Conservation (phyloP, 2,329 filamentous ascomycete genomes). For the Raffaelea albimanens region DNA sequence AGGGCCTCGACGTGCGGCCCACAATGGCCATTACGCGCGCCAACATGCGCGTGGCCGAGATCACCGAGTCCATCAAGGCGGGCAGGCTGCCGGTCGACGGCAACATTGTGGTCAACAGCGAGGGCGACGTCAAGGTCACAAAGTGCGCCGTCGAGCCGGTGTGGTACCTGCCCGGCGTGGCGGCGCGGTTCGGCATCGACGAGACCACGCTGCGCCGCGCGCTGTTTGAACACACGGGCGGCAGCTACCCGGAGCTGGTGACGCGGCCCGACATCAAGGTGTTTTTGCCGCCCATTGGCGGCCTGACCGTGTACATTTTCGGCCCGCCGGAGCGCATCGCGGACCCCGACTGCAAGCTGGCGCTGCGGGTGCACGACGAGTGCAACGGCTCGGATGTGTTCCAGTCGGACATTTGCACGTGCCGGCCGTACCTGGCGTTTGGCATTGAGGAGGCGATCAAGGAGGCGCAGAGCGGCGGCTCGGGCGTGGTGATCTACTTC, state of each 20-base stretch:
- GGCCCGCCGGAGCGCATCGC: slow-evolving; percentile 3
- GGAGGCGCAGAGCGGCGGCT: neutral
- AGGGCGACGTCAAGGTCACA: slow-evolving; percentile 5
- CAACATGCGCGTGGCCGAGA: slow-evolving; percentile 5
- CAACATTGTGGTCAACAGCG: slow-evolving; percentile 1
- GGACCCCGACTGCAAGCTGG: slow-evolving; percentile 2
- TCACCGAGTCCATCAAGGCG: slow-evolving; percentile 2
- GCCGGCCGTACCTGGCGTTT: neutral
- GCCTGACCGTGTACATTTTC: slow-evolving; percentile 7
- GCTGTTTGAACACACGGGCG: slow-evolving; percentile 6
- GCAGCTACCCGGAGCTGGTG: slow-evolving; percentile 6
- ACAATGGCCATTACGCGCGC: slow-evolving; percentile 6
- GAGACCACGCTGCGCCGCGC: slow-evolving; percentile 5
- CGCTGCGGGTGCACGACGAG: slow-evolving; percentile 6
- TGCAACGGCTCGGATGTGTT: neutral
- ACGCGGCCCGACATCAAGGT: slow-evolving; percentile 8
- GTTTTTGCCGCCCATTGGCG: slow-evolving; percentile 4
- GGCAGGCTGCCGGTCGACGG: slow-evolving; percentile 3
- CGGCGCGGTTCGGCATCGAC: slow-evolving; percentile 6
- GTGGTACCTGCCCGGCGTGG: slow-evolving; percentile 6
- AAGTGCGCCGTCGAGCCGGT: slow-evolving; percentile 6
- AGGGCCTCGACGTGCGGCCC: slow-evolving; percentile 5
- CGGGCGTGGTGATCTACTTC: neutral
- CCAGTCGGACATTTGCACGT: neutral
- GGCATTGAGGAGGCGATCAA: neutral